A percentile compares a stretch with the other conserved stretches of the same genome.
phyloP scores from a whole-genome alignment of 2,329 filamentous ascomycete species.

The Trichoderma polysporum region DNA sequence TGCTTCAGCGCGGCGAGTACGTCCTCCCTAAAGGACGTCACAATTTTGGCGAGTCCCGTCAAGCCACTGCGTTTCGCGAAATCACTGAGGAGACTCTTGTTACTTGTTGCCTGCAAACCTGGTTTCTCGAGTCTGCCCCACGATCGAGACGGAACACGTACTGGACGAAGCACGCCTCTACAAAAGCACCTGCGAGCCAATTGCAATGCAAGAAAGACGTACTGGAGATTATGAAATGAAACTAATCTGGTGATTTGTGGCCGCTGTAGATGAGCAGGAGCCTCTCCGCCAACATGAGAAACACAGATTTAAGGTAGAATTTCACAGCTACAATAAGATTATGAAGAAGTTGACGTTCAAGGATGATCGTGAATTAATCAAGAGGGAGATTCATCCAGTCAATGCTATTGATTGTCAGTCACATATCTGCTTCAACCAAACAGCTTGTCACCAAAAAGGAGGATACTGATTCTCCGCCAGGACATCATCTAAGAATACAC shows the following conservation, averaged over 20 bases:
- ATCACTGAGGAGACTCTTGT: constrained; percentile 20
- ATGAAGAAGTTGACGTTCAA: constrained; percentile 15
- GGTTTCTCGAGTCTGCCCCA: background rate
- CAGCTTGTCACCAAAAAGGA: too few species aligned
- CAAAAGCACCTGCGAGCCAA: constrained; percentile 18
- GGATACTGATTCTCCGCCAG: too few species aligned
- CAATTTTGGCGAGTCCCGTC: constrained; percentile 20
- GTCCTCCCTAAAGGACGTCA: constrained; percentile 25
- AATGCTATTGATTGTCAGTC: too few species aligned
- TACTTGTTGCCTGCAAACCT: background rate
- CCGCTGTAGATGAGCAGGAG: background rate
- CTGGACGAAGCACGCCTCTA: constrained; percentile 25
- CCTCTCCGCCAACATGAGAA: background rate
- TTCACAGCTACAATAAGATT: constrained; percentile 16
- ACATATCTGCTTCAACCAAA: too few species aligned
- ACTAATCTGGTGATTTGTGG: constrained; percentile 23
- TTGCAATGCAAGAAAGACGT: constrained; percentile 16
- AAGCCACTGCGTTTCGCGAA: constrained; percentile 23
- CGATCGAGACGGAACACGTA: background rate
- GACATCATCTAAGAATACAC: too few species aligned
- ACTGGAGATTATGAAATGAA: constrained; percentile 7
- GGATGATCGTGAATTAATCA: constrained; percentile 11
- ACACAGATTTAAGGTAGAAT: constrained; percentile 10
- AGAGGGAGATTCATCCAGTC: constrained; percentile 15
- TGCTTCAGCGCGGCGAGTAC: constrained; percentile 12